Base-by-base conservation (phyloP, 305 asterid genomes). In the Solanum hybrid region DNA sequence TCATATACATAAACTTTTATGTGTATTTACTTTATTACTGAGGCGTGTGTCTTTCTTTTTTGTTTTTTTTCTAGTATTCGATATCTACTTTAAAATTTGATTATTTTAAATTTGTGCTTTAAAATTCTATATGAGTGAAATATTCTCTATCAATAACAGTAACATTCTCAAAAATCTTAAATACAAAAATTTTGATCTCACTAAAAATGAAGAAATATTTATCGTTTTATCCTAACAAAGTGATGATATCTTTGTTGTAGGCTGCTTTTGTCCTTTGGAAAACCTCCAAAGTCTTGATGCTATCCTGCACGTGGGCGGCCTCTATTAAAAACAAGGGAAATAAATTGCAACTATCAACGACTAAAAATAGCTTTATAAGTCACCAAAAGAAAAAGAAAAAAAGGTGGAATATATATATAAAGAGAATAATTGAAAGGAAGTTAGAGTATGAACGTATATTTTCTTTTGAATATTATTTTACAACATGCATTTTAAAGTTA, bases 31-130 rank as follows among this genome's bases (percentile, higher is more conserved):
- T 24, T 37, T 36, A 2, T 75, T 75, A 7, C 2, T 38, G 13
- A 38, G 22, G 66, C 4, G 36, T 13, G 34, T 19, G 26, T 14
- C 6, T 4, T 17, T 34, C 5, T 1, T 9, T 34, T 34, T 2
- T 8, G 0, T 1, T 77, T 73, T 34, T 2, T 8, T 10, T 32
- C 0, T 0, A 0, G 0, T 32, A 2, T 32, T 17, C 0, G 0
- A 34, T 32, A 76, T 76, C 1, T 1, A 0, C 2, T 9, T 75
- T 77, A 0, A 77, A 0, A 19, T 9, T 9, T 34, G 2, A 34
- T 10, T 15, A 19, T 17, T 19, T 1, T 9, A 0, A 32, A 34
- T 19, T 32, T 4, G 0, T 31, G 1, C 6, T 71, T 0, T 7
- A 12, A 64, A 22, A 8, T 64, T 66, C 1, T 66, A n/a, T 26